Base-by-base conservation (phyloP, 305 asterid genomes). In the Andrographis paniculata region DNA sequence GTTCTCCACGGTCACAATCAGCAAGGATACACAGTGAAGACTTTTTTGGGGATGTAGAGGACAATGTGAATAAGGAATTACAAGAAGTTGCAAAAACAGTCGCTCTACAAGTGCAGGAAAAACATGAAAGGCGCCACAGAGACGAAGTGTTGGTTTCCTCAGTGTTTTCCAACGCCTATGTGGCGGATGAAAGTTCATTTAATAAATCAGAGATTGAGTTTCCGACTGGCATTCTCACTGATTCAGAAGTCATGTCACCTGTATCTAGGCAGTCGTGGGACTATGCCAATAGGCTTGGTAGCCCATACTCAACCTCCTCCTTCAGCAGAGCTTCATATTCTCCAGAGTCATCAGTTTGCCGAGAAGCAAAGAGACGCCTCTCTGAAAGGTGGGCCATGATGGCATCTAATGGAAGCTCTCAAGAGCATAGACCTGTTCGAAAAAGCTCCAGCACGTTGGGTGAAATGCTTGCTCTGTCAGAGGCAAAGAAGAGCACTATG, bases 361-460 rank as follows among this genome's bases (percentile, higher is more conserved):
- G 84, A 63, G 99, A 92, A 69, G 99, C 99, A 20, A 92, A 87
- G 76, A 92, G 87, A 58, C 93, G 97, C 20, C 83, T 92, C 27
- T 92, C 97, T 45, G 99, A 92, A 68, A 77, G 99, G 64, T 87
- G 93, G 94, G 94, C 95, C 57, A 73, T 77, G 86, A 75, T 84
- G 87, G 75, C 94, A 38, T 75, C 94, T 54, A 75, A 68, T 48
- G 87, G 93, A 60, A 69, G 48, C 48, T 60, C 64, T 55, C 74
- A 64, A 35, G 79, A 73, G 45, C 81, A 57, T 49, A 79, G 66
- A 47, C 65, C 52, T 50, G 57, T 50, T 14, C 50, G 58, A 20
- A 70, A 76, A 68, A 70, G 78, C 67, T 72, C 84, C 15, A 79
- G 76, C 46, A 75, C 88, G 14, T 65, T 79, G 64, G 88, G 84